Evolutionary conservation across 2,329 filamentous ascomycete genomes (phyloP).

Genomic region (Falciphora oryzae): DNA sequence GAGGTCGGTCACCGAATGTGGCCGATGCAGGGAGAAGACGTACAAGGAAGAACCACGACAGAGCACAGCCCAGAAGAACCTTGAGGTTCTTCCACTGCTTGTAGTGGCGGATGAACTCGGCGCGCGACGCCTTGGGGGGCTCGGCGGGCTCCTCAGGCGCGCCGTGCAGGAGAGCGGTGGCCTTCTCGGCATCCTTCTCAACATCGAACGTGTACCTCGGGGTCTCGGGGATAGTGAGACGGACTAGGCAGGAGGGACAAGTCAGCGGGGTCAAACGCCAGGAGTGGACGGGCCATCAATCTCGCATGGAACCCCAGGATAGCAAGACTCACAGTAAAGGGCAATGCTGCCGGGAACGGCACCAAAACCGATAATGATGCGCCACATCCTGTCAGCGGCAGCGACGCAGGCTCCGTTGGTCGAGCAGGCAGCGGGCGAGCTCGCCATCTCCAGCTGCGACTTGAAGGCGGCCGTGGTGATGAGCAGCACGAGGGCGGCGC

Average conservation of each 20-base stretch:
- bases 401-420: slow-evolving; percentile 51
- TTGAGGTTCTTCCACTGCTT: slow-evolving; percentile 64
- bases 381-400: slow-evolving; percentile 87
- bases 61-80: slow-evolving; percentile 58
- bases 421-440: not conserved
- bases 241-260: slow-evolving; percentile 16
- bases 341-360: slow-evolving; percentile 75
- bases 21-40: not conserved
- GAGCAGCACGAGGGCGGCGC: slow-evolving; percentile 68
- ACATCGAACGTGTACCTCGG: slow-evolving; percentile 86
- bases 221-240: slow-evolving; percentile 77
- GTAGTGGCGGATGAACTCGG: slow-evolving; percentile 69
- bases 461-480: slow-evolving; percentile 70
- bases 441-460: slow-evolving; percentile 16
- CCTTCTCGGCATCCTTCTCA: slow-evolving; percentile 67
- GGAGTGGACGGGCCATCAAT: not conserved
- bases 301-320: not conserved
- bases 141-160: not conserved
- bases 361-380: slow-evolving; percentile 73
- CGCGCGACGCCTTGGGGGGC: slow-evolving; percentile 49
- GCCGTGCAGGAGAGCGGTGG: slow-evolving; percentile 34
- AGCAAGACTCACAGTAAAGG: slow-evolving; percentile 55
- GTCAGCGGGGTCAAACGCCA: not conserved
- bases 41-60: slow-evolving; percentile 73
- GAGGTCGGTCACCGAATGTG: no score